Evolutionary conservation across 768 basidiomycete genomes (phyloP).

Genomic region (Tulasnella calospora): DNA sequence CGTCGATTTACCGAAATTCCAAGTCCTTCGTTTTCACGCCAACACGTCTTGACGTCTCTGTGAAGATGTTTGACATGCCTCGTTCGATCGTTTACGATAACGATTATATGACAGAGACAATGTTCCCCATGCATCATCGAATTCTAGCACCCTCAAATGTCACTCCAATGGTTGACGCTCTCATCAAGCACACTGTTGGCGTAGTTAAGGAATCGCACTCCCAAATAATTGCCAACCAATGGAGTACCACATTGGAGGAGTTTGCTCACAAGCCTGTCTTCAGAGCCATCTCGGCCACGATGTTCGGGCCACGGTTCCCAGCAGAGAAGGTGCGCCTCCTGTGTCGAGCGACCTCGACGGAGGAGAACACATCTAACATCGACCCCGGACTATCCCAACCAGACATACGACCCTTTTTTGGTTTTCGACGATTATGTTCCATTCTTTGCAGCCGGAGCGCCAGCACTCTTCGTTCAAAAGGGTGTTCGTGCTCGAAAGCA

Average conservation of each 20-base stretch:
- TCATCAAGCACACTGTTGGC: not conserved
- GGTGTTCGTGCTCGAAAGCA: slow-evolving; percentile 4
- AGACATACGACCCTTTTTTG: slow-evolving; percentile 21
- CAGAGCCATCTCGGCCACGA: slow-evolving; percentile 16
- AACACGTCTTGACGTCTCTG: not conserved
- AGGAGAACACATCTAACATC: not conserved
- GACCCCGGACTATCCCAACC: not conserved
- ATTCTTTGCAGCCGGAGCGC: slow-evolving; percentile 21
- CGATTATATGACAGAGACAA: not conserved
- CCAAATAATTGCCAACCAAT: not conserved
- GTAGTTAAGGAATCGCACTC: not conserved
- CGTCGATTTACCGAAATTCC: slow-evolving; percentile 17
- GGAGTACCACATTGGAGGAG: not conserved
- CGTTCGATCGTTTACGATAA: slow-evolving; percentile 7
- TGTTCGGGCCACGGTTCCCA: slow-evolving; percentile 26
- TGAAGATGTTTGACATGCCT: slow-evolving; percentile 15
- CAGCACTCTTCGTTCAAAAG: slow-evolving; percentile 19
- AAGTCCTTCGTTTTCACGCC: slow-evolving; percentile 20
- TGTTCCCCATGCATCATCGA: slow-evolving; percentile 18
- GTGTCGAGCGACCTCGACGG: not conserved
- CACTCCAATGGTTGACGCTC: not conserved
- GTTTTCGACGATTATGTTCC: slow-evolving; percentile 28
- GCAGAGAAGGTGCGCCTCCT: not conserved
- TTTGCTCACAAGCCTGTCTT: slow-evolving; percentile 14
- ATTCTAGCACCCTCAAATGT: slow-evolving; percentile 5